These are phyloP conservation scores for Leptosphaerulina australis DNA, from an alignment of 2,329 filamentous ascomycete genomes.

Conservation along the genomic window DNA sequence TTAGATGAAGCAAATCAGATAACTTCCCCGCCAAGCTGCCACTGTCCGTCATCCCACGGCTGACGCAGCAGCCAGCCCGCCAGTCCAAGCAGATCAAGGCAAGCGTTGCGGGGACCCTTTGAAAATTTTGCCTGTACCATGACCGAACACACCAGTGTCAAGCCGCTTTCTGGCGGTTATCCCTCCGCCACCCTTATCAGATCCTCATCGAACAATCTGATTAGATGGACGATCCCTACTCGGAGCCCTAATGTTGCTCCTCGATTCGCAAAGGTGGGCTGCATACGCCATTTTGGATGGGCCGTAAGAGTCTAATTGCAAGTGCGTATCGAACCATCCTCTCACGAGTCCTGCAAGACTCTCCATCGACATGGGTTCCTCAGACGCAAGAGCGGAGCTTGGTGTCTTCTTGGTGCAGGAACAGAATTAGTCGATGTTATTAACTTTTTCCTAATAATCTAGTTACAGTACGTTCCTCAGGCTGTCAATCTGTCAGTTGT, in stretches of 20 bases:
- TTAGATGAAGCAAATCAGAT: constrained; percentile 31
- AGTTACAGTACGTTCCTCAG: constrained; percentile 9
- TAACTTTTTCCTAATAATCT: constrained; percentile 20
- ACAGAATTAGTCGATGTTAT: constrained; percentile 30
- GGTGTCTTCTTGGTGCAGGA: constrained; percentile 24
- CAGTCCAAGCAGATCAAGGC: constrained; percentile 16
- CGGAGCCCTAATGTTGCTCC: constrained; percentile 17
- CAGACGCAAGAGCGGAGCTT: constrained; percentile 24
- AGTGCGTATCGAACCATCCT: constrained; percentile 37
- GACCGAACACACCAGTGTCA: constrained; percentile 21
- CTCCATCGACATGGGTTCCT: constrained; percentile 27
- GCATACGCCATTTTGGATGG: constrained; percentile 30
- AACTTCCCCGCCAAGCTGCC: constrained; percentile 24
- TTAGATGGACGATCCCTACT: constrained; percentile 32
- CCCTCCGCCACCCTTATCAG: constrained; percentile 37
- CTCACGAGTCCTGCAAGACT: constrained; percentile 31
- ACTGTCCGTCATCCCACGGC: constrained; percentile 29
- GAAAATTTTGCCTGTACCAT: constrained; percentile 40
- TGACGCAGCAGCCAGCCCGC: constrained; percentile 17
- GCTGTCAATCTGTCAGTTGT: constrained; percentile 2
- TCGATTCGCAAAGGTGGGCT: constrained; percentile 23
- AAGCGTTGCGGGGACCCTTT: constrained; percentile 35
- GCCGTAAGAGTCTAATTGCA: constrained; percentile 26
- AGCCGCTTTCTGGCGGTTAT: constrained; percentile 21
- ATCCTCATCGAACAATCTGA: constrained; percentile 29